Percentiles rank a stretch among this genome's conserved stretches.
These are phyloP conservation scores for Mortierella sp. DNA, from an alignment of 371 early-diverging fungal species.

Conservation along the genomic window DNA sequence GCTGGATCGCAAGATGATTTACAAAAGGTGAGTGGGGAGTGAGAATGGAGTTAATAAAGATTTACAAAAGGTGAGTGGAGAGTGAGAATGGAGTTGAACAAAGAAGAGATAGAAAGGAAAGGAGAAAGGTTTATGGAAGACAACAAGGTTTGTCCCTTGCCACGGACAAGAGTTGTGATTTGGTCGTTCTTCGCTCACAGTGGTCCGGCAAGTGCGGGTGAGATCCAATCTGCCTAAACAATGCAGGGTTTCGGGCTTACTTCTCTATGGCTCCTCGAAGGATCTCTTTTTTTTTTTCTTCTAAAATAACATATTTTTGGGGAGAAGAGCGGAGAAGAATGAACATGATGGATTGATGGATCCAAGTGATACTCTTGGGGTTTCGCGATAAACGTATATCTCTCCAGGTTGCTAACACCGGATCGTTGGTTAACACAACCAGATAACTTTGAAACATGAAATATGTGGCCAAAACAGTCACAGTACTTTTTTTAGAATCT, in stretches of 20 bases:
- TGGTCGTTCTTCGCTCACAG: constrained; percentile 38
- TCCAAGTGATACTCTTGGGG: background rate
- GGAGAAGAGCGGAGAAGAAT: background rate
- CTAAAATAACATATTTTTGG: background rate
- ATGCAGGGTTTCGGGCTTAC: constrained; percentile 26
- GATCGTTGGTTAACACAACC: too few relatives aligned
- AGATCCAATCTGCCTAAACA: background rate
- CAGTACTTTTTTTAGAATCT: too few relatives aligned
- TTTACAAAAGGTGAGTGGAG: constrained; percentile 2
- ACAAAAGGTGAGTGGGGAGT: constrained; percentile 4
- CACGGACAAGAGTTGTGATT: constrained; percentile 1
- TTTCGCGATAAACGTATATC: background rate
- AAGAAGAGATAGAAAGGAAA: background rate
- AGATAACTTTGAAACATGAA: too few relatives aligned
- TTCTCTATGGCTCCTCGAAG: constrained; percentile 29
- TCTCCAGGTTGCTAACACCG: too few relatives aligned
- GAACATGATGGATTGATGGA: background rate
- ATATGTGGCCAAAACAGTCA: too few relatives aligned
- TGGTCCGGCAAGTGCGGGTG: constrained; percentile 26
- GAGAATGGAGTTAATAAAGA: constrained; percentile 1
- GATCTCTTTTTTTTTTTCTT: constrained; percentile 1
- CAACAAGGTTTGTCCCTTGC: background rate
- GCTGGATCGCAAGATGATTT: constrained; percentile 7
- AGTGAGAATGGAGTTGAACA: constrained; percentile 1
- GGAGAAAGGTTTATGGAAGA: background rate